Base-by-base conservation (phyloP, 352 stramenopile genomes). In the Globisporangium nodosum region DNA sequence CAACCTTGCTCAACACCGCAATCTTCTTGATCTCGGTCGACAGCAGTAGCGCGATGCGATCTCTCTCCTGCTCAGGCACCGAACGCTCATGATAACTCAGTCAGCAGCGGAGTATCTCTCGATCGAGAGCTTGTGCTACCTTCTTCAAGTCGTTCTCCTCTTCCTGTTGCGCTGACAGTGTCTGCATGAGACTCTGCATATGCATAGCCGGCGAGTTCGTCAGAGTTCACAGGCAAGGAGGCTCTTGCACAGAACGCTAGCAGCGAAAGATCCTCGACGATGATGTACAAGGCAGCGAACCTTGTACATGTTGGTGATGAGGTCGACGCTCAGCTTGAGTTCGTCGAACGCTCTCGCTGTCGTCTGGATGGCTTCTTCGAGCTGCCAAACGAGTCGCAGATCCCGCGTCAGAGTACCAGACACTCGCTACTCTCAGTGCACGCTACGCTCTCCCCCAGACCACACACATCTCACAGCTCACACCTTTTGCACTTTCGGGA, bases 291-390 rank as follows among this genome's bases (percentile, higher is more conserved):
- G 13, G 12, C 3, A 13, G 12, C 52, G 18, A 33, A 84, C 74
- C 63, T 94, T 94, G 76, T 94, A 94, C 81, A 94, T 92, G 57
- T 88, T 94, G 8, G 81, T 88, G 71, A 92, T 85, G 9, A 94
- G 65, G 39, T 92, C 84, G 13, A 94, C 84, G 59, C 86, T 94
- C 20, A 94, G 65, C 57, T 90, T 87, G 6, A 94, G 76, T 63
- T 84, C 80, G 27, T 90, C 77, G 31, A 91, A 82, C 11, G 84
- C 74, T 54, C 81, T 83, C 18, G 58, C 61, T 18, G 73, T 88
- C 3, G 57, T 76, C 42, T 87, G 46, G 47, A 88, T 70, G 16
- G 66, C 61, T 45, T 92, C 78, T 70, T 93, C 84, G 7, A 93
- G 58, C 76, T 85, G 60, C 5, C 43, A 54, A 46, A 9, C 5